Evolutionary conservation across 768 basidiomycete species (phyloP), one percentile per base, ranked within the genome.

Genomic region (Steccherinum ochraceum): DNA sequence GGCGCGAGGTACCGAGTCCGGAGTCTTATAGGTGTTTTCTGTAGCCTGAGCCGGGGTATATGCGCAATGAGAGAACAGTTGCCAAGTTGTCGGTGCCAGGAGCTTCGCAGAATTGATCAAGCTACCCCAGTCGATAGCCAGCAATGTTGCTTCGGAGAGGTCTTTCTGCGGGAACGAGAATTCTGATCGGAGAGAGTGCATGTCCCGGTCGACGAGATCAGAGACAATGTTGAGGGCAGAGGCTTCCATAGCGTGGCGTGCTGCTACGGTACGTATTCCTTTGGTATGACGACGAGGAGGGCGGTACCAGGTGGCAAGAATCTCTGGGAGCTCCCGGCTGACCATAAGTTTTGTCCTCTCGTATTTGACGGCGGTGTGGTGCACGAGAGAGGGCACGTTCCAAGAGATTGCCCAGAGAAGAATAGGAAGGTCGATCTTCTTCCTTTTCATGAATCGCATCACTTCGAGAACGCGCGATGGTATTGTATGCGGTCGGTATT

Each of bases 31-130:
- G 2, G 25, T 55, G 20, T 51, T 52, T 23, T 13, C 19, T 12
- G 26, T 16, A 7, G 30, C 46, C 24, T 55, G 54, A n/a, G 10
- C 10, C 26, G 54, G 46, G 4, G 50, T 55, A 19, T 19, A 51
- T n/a, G 50, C 40, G 16, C 50, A 50, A n/a, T 23, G 16, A 19
- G 23, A 24, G 21, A 39, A 40, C 2, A 55, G 26, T 2, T 35
- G 23, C 54, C 54, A 55, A 16, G 27, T 23, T 7, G 27, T 51
- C 5, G 54, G 54, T 18, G 54, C 54, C 16, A n/a, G 16, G 11
- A 3, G 23, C 25, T 51, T 11, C 2, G 23, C 21, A 7, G 18
- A 7, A 10, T 24, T n/a, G 2, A 43, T 48, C 12, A 50, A 7
- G 2, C 48, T 45, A 3, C 47, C 45, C 10, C 50, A 20, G 20